phyloP scores from a whole-genome alignment of 129 eudicot genomes.

The Lonicera japonica region DNA sequence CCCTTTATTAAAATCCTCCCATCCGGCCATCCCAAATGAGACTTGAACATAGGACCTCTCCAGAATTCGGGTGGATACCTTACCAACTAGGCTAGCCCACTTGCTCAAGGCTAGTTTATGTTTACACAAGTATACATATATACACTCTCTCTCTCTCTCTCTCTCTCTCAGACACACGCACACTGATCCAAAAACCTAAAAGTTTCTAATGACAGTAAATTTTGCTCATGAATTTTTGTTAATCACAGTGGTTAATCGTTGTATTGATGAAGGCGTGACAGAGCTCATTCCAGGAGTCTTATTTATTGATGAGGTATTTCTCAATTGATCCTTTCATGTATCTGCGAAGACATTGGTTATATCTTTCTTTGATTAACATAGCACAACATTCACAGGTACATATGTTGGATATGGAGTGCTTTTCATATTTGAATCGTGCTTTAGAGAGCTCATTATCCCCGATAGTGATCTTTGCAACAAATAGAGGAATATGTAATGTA shows the following conservation, averaged over 20 bases:
- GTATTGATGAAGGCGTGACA: conserved; percentile 94
- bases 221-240: too few relatives aligned
- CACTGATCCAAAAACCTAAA: too few relatives aligned
- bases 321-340: neutral
- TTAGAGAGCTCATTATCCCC: conserved; percentile 92
- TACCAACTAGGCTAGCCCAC: too few relatives aligned
- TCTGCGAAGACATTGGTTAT: neutral
- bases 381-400: conserved; percentile 58
- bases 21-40: too few relatives aligned
- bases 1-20: too few relatives aligned
- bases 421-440: conserved; percentile 95
- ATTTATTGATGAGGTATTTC: conserved; percentile 82
- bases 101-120: too few relatives aligned
- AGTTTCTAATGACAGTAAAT: too few relatives aligned
- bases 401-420: conserved; percentile 99
- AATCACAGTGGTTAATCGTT: conserved; percentile 66
- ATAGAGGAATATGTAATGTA: conserved; percentile 92
- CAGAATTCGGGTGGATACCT: too few relatives aligned
- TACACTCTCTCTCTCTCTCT: too few relatives aligned
- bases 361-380: neutral
- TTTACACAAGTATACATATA: too few relatives aligned
- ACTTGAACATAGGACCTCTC: too few relatives aligned
- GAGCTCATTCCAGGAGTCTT: conserved; percentile 98
- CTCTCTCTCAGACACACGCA: too few relatives aligned
- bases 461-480: conserved; percentile 94